phyloP scores from a whole-genome alignment of 805 yeast genomes.

The Blastobotrys muscicola region DNA sequence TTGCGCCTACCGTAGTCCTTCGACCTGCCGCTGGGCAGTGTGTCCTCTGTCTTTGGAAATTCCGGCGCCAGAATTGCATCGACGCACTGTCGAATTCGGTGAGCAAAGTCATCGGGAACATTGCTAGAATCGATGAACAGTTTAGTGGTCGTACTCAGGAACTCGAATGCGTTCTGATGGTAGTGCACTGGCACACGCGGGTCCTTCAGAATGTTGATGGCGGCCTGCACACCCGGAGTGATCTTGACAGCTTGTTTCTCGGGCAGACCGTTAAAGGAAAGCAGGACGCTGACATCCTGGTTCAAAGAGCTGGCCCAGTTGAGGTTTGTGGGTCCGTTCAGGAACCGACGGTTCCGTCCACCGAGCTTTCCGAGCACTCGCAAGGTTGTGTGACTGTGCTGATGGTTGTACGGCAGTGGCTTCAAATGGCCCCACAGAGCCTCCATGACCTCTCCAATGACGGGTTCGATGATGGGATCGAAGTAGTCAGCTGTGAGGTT shows the following conservation, averaged over 20 bases:
- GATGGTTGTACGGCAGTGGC: constrained; percentile 92
- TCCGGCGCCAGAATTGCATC: constrained; percentile 28
- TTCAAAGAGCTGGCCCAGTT: constrained; percentile 41
- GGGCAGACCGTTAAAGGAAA: constrained; percentile 60
- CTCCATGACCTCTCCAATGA: constrained; percentile 85
- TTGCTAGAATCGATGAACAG: constrained; percentile 53
- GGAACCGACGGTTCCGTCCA: constrained; percentile 83
- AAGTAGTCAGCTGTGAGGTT: constrained; percentile 92
- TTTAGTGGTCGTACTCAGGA: constrained; percentile 55
- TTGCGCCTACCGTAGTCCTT: constrained; percentile 19
- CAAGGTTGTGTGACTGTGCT: constrained; percentile 89
- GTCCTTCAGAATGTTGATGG: constrained; percentile 66
- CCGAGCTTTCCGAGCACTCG: constrained; percentile 92
- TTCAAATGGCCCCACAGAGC: constrained; percentile 85
- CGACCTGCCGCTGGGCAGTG: constrained; percentile 14
- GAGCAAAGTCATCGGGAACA: constrained; percentile 30
- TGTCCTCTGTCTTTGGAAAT: constrained; percentile 31
- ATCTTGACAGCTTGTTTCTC: constrained; percentile 61
- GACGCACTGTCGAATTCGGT: constrained; percentile 13
- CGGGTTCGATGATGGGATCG: constrained; percentile 96
- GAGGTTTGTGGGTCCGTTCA: constrained; percentile 66
- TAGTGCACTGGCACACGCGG: constrained; percentile 49
- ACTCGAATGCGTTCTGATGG: constrained; percentile 67
- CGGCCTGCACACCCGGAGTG: constrained; percentile 75
- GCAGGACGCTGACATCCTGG: constrained; percentile 59